Base-by-base conservation (phyloP, 2,329 filamentous ascomycete genomes). In the Neoascochyta sp. region DNA sequence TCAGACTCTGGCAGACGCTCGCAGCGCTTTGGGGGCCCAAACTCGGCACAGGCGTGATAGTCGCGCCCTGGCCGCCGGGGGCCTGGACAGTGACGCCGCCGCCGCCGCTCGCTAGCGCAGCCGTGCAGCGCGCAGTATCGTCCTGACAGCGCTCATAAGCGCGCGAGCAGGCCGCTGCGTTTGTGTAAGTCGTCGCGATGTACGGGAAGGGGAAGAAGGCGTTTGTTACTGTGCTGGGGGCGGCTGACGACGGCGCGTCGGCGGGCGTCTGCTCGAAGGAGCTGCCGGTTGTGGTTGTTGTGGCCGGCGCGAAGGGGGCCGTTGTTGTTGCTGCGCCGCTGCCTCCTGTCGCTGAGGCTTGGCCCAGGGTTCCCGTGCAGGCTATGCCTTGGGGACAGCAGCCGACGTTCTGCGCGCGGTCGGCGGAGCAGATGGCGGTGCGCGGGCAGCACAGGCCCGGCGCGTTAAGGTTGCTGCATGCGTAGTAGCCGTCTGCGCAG, bases 381-480 rank as follows among this genome's bases (percentile, higher is more conserved):
- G 63, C 69, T 9, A 72, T 71, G 28, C 73, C 70, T 15, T 60
- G 66, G 1, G 76, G 76, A 59, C 78, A 81, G 65, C 78, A 81
- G 14, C 76, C 78, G 31, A 80, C 71, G 39, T 78, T 67, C 31
- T 75, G 68, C 20, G 68, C 72, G 22, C 60, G 58, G 56, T 81
- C 78, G 28, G 69, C 66, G 22, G 71, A 69, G 62, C 78, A 81
- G 34, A 68, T 64, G 13, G 74, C 69, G 27, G 64, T 66, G 22
- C 63, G 58, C 18, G 62, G 63, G 57, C 78, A 81, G 65, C 78
- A 81, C 32, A 76, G 66, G 21, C 66, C 66, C 2, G 71, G 60
- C 4, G 71, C 71, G 30, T 70, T 72, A 21, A 77, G 54, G 36
- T 67, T 65, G 17, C 63, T 62, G 59, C 78, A 81, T 23, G 65